Conservation (phyloP, 495 filamentous ascomycete species). For the Neurospora discreta region DNA sequence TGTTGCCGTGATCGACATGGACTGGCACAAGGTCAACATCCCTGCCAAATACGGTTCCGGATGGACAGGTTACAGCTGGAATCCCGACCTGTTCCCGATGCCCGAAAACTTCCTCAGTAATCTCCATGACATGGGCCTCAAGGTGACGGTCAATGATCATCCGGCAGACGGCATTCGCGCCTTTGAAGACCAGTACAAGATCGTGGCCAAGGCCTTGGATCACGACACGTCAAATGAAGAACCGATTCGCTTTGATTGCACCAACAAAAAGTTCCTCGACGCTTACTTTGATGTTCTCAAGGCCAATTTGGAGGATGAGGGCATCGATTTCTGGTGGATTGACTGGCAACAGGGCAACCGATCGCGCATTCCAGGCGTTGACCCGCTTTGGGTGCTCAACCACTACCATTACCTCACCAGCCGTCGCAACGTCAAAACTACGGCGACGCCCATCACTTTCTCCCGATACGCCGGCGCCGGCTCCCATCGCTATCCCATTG, state of each 20-base stretch:
- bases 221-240: conserved; percentile 32
- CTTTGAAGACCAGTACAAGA: conserved; percentile 41
- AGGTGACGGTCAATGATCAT: conserved; percentile 45
- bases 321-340: conserved; percentile 50
- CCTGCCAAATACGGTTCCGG: conserved; percentile 27
- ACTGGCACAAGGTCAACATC: conserved; percentile 44
- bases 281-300: conserved; percentile 48
- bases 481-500: conserved; percentile 48
- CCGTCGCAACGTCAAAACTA: conserved; percentile 13
- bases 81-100: conserved; percentile 42
- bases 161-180: conserved; percentile 42
- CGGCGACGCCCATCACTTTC: conserved; percentile 27
- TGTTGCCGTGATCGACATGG: conserved; percentile 50
- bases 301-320: conserved; percentile 35
- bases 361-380: conserved; percentile 42
- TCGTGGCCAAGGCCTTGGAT: conserved; percentile 35
- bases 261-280: conserved; percentile 39
- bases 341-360: conserved; percentile 51
- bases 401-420: conserved; percentile 49
- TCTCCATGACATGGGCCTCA: conserved; percentile 34
- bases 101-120: conserved; percentile 32
- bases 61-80: conserved; percentile 56
- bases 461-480: conserved; percentile 49
- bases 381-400: conserved; percentile 53
- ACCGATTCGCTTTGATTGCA: conserved; percentile 45